A percentile compares a stretch with the other conserved stretches of the same genome.
Evolutionary conservation across 2,329 filamentous ascomycete genomes (phyloP).

Genomic region (Chrysosporium keratinophilum): DNA sequence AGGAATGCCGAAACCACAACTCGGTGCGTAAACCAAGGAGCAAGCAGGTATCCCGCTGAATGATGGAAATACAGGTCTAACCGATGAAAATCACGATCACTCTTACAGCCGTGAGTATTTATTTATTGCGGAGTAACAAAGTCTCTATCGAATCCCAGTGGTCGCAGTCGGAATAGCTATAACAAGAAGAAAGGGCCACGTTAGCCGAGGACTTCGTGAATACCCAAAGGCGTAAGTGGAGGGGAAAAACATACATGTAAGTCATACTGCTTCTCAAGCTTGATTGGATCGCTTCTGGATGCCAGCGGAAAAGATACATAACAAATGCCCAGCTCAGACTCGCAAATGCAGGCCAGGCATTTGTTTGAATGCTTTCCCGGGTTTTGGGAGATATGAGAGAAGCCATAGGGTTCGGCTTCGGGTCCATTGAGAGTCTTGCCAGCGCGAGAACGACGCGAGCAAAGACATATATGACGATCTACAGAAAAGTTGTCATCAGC

Average conservation of each 20-base stretch:
- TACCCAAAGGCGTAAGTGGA: background rate
- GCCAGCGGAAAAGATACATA: conserved; percentile 89
- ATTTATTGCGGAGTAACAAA: conserved; percentile 75
- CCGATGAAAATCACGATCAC: background rate
- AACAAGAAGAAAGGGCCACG: conserved; percentile 10
- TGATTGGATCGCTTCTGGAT: conserved; percentile 82
- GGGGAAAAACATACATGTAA: conserved; percentile 66
- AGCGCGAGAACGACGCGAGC: conserved; percentile 77
- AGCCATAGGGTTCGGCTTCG: conserved; percentile 35
- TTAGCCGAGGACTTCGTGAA: background rate
- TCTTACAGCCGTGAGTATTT: conserved; percentile 12
- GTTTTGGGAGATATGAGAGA: conserved; percentile 37
- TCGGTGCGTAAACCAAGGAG: background rate
- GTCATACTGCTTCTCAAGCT: conserved; percentile 92
- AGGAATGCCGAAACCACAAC: background rate
- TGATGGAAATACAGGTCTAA: background rate
- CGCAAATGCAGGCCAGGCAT: conserved; percentile 89
- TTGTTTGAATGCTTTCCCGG: conserved; percentile 46
- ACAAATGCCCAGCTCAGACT: conserved; percentile 82
- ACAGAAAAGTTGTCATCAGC: background rate
- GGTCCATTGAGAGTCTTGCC: conserved; percentile 70
- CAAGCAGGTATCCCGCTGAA: background rate
- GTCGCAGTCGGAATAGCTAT: conserved; percentile 66
- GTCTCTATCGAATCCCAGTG: conserved; percentile 79
- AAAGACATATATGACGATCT: conserved; percentile 98